phyloP scores from a whole-genome alignment of 2,329 filamentous ascomycete species.

The Pestalotiopsis sp. region DNA sequence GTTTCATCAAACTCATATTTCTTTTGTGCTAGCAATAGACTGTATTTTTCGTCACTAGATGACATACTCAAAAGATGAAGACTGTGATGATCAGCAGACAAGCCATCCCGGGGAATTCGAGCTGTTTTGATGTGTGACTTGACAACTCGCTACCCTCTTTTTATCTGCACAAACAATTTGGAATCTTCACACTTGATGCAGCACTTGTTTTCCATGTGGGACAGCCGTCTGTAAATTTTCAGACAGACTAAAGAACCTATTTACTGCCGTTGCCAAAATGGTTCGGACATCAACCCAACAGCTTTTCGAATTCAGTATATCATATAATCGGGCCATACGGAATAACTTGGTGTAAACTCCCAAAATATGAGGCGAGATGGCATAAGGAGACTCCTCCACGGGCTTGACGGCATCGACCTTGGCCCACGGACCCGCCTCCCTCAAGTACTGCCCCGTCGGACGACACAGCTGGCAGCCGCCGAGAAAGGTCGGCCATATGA shows the following conservation, averaged over 20 bases:
- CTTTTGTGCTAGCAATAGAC: not conserved
- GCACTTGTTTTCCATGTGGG: no score
- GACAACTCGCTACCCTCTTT: no score
- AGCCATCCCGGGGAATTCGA: no score
- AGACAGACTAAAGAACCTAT: no score
- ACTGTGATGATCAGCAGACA: no score
- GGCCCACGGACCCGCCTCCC: constrained; percentile 53
- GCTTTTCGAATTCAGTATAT: not conserved
- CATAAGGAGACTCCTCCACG: constrained; percentile 43
- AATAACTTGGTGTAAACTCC: constrained; percentile 12
- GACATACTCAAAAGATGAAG: not conserved
- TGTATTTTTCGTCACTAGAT: not conserved
- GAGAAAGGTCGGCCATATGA: constrained; percentile 55
- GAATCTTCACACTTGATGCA: no score
- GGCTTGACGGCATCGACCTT: constrained; percentile 50
- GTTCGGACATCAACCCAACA: no score
- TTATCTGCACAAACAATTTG: no score
- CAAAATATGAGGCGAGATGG: constrained; percentile 16
- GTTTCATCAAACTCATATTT: not conserved
- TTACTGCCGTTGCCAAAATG: no score
- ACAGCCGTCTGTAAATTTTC: no score
- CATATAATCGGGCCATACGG: not conserved
- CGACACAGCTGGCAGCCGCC: constrained; percentile 56
- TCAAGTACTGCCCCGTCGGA: constrained; percentile 49
- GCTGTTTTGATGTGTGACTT: no score